Evolutionary conservation across 1,284 basidiomycete genomes (phyloP).

Genomic region (Ceratobasidium sp.): DNA sequence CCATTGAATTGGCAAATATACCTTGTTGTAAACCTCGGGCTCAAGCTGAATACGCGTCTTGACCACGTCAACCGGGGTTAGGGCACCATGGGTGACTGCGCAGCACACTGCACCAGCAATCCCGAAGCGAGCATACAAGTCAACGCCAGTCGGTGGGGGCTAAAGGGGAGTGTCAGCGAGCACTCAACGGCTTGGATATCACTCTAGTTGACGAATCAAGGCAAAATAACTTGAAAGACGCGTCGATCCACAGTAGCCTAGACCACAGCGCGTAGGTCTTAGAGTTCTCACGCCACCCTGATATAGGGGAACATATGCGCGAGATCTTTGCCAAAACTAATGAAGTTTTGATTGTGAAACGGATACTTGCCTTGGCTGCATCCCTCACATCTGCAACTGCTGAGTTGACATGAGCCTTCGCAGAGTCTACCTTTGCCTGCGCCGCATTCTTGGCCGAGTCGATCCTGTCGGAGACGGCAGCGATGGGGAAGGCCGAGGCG

Average conservation of each 20-base stretch:
- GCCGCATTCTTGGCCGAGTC: slow-evolving; percentile 49
- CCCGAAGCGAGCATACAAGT: slow-evolving; percentile 63
- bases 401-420: slow-evolving; percentile 14
- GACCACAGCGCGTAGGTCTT: no score
- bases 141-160: slow-evolving; percentile 53
- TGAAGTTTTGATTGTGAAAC: neutral
- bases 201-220: no score
- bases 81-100: slow-evolving; percentile 92
- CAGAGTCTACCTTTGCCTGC: slow-evolving; percentile 48
- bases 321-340: neutral
- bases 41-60: slow-evolving; percentile 98
- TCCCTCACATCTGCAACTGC: slow-evolving; percentile 50
- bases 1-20: slow-evolving; percentile 48
- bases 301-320: no score
- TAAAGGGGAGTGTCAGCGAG: slow-evolving; percentile 10
- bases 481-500: slow-evolving; percentile 56
- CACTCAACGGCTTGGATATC: neutral
- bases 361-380: slow-evolving; percentile 51
- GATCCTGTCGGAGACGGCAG: slow-evolving; percentile 55
- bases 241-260: no score
- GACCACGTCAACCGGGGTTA: slow-evolving; percentile 93
- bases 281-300: no score
- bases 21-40: slow-evolving; percentile 65
- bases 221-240: no score
- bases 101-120: slow-evolving; percentile 93